phyloP scores from a whole-genome alignment of 2,329 filamentous ascomycete genomes.

The Apiospora arundinis region DNA sequence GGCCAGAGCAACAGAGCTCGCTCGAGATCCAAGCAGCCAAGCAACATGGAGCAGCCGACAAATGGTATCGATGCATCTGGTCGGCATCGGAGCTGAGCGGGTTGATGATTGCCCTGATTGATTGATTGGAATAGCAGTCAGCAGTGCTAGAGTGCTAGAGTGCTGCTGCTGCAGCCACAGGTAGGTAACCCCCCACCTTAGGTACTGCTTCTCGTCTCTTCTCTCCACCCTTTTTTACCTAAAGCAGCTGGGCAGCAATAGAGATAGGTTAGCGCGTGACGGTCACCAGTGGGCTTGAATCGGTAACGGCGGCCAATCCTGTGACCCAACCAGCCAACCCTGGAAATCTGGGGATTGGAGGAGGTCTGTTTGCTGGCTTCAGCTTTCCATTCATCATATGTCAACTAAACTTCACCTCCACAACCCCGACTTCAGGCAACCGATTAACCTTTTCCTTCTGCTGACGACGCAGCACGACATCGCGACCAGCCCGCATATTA shows the following conservation, averaged over 20 bases:
- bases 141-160: too few species aligned
- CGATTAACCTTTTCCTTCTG: background rate
- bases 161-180: background rate
- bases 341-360: constrained; percentile 16
- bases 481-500: background rate
- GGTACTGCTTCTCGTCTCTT: background rate
- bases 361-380: constrained; percentile 14
- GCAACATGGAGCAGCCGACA: background rate
- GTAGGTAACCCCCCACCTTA: background rate
- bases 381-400: constrained; percentile 9
- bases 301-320: background rate
- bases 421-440: constrained; percentile 10
- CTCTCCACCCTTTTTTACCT: background rate
- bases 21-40: too few species aligned
- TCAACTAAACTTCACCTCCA: constrained; percentile 6
- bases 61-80: background rate
- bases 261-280: background rate
- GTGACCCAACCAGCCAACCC: constrained; percentile 4
- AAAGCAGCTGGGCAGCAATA: background rate
- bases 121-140: background rate
- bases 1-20: background rate
- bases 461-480: constrained; percentile 5
- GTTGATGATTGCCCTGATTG: background rate
- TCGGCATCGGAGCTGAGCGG: background rate
- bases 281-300: background rate